Evolutionary conservation across 2,329 filamentous ascomycete species (phyloP), one percentile per base, ranked within the genome.

Genomic region (Verticillium klebahnii): DNA sequence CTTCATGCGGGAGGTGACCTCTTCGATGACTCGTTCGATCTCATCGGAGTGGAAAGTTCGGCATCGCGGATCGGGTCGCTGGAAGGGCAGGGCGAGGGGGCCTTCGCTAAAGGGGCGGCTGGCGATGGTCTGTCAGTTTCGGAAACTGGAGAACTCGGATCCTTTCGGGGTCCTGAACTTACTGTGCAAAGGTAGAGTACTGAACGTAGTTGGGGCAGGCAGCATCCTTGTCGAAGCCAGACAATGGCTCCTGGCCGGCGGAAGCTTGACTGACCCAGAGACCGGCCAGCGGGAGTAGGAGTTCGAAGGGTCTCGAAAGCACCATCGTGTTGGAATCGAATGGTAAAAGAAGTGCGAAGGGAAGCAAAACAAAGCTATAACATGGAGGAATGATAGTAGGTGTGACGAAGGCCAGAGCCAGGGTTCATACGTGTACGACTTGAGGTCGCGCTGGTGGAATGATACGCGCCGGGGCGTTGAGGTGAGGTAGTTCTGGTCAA

Each of bases 1-100:
- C 63, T 88, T 83, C 78, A 99, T 90, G 60, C 86, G 89, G 32
- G 85, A 82, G 6, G 89, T 95, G 67, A 99, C 82, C 67, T 97
- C 88, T 34, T 86, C 75, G 65, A 99, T 97, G 59, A 97, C 90
- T 70, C 90, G 83, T 74, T 99, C 95, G 56, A 98, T 96, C 3
- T 89, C 83, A 29, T 90, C 85, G 1, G 93, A 97, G 61, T 87
- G 85, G 76, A 98, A 99, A 0, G 93, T 97, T 65, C 95, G 91
- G 74, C 95, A 99, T 72, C 86, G 84, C 61, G 81, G 80, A 36
- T 88, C 85, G 3, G 95, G 95, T 62, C 95, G 85, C 74, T 99
- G 95, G 74, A 87, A 98, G 0, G 95, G 93, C 1, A 99, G 82
- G 59, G 82, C 80, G 70, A 96, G 82, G 5, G 90, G 89, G 1